phyloP scores from a whole-genome alignment of 2,329 filamentous ascomycete genomes.

The Exserohilum rostratum region DNA sequence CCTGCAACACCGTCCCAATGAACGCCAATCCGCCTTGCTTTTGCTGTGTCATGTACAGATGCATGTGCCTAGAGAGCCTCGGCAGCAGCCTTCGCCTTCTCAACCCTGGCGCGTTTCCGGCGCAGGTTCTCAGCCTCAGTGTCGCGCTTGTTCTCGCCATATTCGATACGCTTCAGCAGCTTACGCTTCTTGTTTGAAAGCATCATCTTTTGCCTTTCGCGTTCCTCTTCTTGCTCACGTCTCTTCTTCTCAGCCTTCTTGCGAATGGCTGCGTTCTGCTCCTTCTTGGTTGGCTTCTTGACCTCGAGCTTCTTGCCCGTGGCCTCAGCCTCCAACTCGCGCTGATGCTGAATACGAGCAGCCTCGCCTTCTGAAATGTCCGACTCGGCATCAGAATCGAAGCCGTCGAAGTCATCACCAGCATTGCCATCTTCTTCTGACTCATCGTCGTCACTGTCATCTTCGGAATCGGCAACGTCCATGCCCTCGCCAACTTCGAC shows the following conservation, averaged over 20 bases:
- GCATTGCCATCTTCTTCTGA: constrained; percentile 34
- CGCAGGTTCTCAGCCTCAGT: constrained; percentile 86
- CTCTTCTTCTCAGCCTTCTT: constrained; percentile 67
- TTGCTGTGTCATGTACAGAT: constrained; percentile 14
- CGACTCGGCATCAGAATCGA: constrained; percentile 57
- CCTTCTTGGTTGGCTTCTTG: constrained; percentile 52
- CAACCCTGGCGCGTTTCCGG: constrained; percentile 87
- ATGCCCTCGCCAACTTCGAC: constrained; percentile 58
- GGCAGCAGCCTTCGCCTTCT: constrained; percentile 58
- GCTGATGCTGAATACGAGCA: constrained; percentile 74
- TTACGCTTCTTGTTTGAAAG: constrained; percentile 97
- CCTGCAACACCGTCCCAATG: constrained; percentile 17
- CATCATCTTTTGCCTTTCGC: constrained; percentile 97
- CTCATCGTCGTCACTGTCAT: constrained; percentile 54
- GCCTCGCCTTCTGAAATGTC: constrained; percentile 62
- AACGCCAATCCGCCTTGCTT: constrained; percentile 23
- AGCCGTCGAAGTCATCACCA: constrained; percentile 54
- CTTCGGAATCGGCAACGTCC: constrained; percentile 53
- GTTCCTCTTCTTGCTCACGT: constrained; percentile 77
- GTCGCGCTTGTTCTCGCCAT: constrained; percentile 92
- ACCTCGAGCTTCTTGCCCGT: constrained; percentile 64
- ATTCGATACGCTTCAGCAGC: constrained; percentile 96
- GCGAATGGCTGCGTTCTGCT: constrained; percentile 71
- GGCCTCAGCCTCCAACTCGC: constrained; percentile 91
- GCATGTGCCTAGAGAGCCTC: constrained; percentile 25